phyloP scores from a whole-genome alignment of 345 rosid species.

The Litchi chinensis region DNA sequence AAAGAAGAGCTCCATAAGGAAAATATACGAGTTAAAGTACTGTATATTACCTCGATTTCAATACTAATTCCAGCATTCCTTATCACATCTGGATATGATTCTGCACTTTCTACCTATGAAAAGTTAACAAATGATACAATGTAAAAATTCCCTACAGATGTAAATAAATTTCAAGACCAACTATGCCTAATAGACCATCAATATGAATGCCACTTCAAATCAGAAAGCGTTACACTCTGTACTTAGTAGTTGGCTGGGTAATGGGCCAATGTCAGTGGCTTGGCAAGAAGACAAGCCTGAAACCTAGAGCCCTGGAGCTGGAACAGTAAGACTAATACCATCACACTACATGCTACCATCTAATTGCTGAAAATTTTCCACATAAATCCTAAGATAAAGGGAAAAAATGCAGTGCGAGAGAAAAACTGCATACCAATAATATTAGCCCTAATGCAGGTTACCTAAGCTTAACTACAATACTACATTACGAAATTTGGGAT shows the following conservation, averaged over 20 bases:
- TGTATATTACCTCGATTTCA: conserved; percentile 63
- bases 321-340: background rate
- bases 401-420: background rate
- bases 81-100: conserved; percentile 64
- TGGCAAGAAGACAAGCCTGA: background rate
- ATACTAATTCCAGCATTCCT: conserved; percentile 76
- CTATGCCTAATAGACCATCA: background rate
- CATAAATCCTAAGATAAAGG: background rate
- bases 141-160: background rate
- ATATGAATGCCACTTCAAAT: background rate
- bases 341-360: background rate
- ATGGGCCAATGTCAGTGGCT: background rate
- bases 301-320: background rate
- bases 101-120: conserved; percentile 72
- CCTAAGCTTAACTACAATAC: background rate
- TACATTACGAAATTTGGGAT: too few species aligned
- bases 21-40: conserved; percentile 4
- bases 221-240: background rate
- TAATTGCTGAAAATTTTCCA: background rate
- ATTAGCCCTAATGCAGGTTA: background rate
- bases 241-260: background rate
- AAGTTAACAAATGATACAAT: background rate
- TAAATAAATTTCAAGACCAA: background rate
- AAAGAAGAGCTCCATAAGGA: conserved; percentile 14
- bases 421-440: background rate